These are phyloP conservation scores for Lachnellula hyalina DNA, from an alignment of 2,329 filamentous ascomycete genomes.

Conservation along the genomic window DNA sequence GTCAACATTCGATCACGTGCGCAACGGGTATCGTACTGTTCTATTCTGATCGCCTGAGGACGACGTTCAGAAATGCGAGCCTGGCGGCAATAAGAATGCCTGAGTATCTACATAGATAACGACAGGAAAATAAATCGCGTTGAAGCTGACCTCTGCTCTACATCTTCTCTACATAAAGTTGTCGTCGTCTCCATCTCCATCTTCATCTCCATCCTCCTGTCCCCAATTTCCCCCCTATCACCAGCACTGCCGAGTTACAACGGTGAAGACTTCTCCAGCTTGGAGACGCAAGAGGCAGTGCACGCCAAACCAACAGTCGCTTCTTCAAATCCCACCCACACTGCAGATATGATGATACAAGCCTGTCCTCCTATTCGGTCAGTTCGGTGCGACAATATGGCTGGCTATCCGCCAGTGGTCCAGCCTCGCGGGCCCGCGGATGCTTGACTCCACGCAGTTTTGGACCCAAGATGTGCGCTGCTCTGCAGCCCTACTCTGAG, in stretches of 20 bases:
- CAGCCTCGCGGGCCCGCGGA: neutral
- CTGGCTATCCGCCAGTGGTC: neutral
- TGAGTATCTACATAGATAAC: neutral
- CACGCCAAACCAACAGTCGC: neutral
- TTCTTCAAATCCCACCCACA: neutral
- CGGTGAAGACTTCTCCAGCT: neutral
- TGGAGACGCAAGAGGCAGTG: neutral
- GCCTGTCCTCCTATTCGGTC: neutral
- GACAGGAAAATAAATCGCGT: neutral
- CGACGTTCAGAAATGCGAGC: neutral
- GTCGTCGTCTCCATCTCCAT: neutral
- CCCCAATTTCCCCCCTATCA: neutral
- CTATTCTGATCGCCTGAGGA: neutral
- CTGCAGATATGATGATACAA: neutral
- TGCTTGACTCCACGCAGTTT: neutral
- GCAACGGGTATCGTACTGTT: too few species aligned
- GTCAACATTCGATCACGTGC: too few species aligned
- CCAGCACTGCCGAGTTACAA: neutral
- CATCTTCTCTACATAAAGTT: neutral
- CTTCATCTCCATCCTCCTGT: neutral
- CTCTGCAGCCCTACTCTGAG: conserved; percentile 3
- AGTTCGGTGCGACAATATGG: neutral
- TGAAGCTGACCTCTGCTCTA: neutral
- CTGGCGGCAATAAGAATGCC: neutral
- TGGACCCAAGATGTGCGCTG: neutral